Evolutionary conservation across 176 grass and related monocot genomes (phyloP), one percentile per base, ranked within the genome.

Genomic region (Juncus inflexus): DNA sequence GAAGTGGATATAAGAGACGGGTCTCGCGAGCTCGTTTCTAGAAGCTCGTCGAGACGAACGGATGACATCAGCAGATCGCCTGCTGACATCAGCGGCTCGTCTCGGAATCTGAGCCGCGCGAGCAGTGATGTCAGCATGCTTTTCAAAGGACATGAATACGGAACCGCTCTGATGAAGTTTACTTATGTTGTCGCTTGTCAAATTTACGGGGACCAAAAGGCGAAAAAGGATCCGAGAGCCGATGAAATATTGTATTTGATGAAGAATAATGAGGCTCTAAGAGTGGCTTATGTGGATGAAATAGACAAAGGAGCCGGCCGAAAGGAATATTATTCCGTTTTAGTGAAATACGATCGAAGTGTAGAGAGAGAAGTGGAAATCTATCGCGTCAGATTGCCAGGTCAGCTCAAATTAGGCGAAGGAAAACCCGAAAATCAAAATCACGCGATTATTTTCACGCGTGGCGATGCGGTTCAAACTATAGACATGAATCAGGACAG

Each of bases 401-500:
- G 91, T 70, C 79, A 65, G 1, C 65, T 96, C 73, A 85, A 87
- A 66, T 78, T 95, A 79, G 91, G 91, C 50, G 91, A 95, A 83
- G 91, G 91, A 36, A 95, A 95, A 53, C 91, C 91, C 49, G 83
- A 87, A 61, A 95, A 95, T 41, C 91, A 95, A 71, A 95, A 95
- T 58, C 91, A 95, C 57, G 91, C 91, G 55, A 74, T 95, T 58
- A 95, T 95, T 73, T 95, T 95, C 84, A 95, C 91, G 15, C 90
- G 91, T 76, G 91, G 91, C 38, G 87, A 95, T 78, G 86, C 91
- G 6, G 75, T 95, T 38, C 91, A 95, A 56, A 95, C 91, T 0
- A 95, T 95, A 37, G 91, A 95, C 62, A 95, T 95, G 91, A 95
- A 95, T 47, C 91, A 95, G 63, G 91, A 95, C 52, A 90, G 84